phyloP scores from a whole-genome alignment of 805 yeast species.

The Saccharomyces cerevisiae region DNA sequence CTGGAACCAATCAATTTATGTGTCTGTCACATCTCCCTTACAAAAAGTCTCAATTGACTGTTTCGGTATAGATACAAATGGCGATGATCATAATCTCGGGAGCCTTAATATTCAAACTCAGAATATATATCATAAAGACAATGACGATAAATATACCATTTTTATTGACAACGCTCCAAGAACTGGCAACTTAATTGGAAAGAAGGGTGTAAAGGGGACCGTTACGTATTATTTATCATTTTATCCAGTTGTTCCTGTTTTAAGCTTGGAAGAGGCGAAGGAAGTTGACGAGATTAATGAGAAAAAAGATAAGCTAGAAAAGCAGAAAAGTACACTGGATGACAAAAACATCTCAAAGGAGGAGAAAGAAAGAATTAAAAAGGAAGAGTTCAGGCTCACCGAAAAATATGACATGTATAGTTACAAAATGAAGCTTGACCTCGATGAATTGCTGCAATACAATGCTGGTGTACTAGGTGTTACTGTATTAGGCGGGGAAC shows the following conservation, averaged over 20 bases:
- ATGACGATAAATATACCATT: constrained; percentile 52
- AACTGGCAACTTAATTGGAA: constrained; percentile 53
- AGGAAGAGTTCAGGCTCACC: constrained; percentile 21
- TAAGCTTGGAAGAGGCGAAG: constrained; percentile 56
- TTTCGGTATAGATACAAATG: constrained; percentile 69
- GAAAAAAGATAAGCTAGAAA: constrained; percentile 29
- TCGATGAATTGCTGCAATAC: constrained; percentile 47
- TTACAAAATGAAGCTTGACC: constrained; percentile 40
- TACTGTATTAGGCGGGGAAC: constrained; percentile 48
- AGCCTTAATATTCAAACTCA: constrained; percentile 57
- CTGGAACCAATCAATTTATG: constrained; percentile 72
- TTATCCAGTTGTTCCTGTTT: constrained; percentile 69
- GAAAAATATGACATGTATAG: constrained; percentile 33
- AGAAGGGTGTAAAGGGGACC: constrained; percentile 69
- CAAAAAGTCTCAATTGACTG: constrained; percentile 75
- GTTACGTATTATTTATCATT: constrained; percentile 65
- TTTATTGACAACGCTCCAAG: constrained; percentile 46
- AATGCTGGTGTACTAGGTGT: constrained; percentile 66
- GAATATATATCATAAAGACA: constrained; percentile 51
- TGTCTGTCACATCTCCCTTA: constrained; percentile 67
- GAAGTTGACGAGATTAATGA: constrained; percentile 40
- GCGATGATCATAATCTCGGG: constrained; percentile 77
- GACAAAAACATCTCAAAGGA: constrained; percentile 20
- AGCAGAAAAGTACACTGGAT: constrained; percentile 23
- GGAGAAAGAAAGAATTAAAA: constrained; percentile 20